Evolutionary conservation across 2,329 filamentous ascomycete species (phyloP).

Genomic region (Fusarium virguliforme): DNA sequence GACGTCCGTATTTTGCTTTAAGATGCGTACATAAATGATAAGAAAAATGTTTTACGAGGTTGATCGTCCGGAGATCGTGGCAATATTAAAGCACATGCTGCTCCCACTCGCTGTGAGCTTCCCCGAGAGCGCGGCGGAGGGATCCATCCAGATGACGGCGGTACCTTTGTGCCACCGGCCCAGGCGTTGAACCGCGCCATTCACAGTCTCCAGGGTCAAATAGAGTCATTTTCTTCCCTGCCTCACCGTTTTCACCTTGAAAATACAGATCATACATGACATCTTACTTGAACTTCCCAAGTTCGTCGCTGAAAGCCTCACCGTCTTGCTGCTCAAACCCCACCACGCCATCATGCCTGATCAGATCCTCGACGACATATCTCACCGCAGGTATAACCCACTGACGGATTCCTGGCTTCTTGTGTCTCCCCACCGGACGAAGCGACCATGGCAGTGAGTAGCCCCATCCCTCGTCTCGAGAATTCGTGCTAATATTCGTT

Average conservation of each 20-base stretch:
- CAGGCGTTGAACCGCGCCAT: conserved; percentile 46
- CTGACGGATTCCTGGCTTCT: conserved; percentile 92
- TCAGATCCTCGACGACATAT: conserved; percentile 92
- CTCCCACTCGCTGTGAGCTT: conserved; percentile 38
- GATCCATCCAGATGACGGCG: conserved; percentile 30
- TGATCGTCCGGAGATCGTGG: neutral
- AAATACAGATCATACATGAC: neutral
- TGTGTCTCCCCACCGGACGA: conserved; percentile 95
- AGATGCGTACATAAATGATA: neutral
- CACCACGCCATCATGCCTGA: conserved; percentile 72
- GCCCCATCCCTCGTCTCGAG: neutral
- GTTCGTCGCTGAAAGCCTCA: neutral
- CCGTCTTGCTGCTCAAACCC: conserved; percentile 15
- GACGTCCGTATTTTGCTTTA: neutral
- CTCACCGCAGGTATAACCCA: conserved; percentile 94
- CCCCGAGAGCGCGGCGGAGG: conserved; percentile 49
- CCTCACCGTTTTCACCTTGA: conserved; percentile 8
- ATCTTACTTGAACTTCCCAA: neutral
- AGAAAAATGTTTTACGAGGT: neutral
- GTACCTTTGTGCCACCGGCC: conserved; percentile 28
- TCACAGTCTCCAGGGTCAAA: conserved; percentile 25
- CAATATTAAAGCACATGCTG: conserved; percentile 18
- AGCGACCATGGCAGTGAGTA: conserved; percentile 96
- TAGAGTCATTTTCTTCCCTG: conserved; percentile 34
- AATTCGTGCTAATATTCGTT: conserved; percentile 22